Evolutionary conservation across 768 basidiomycete genomes (phyloP), one percentile per base, ranked within the genome.

Genomic region (Pisolithus marmoratus): DNA sequence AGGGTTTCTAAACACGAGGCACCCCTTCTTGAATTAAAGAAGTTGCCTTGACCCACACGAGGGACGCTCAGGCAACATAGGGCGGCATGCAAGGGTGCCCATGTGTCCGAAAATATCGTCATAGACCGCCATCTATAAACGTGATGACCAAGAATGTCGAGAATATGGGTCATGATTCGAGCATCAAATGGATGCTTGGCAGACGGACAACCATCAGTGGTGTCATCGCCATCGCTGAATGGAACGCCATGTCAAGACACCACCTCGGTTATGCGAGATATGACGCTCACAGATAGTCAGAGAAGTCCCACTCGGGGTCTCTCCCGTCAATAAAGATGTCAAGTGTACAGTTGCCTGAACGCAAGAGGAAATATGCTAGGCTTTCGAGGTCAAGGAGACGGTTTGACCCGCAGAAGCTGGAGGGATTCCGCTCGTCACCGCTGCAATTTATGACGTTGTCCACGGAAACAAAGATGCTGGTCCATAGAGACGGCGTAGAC

Each of bases 321-420:
- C 81, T 73, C 22, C 74, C 79, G 56, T 83, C 80, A 42, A 84
- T 75, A 41, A 80, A 69, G 50, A 85, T 77, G 52, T 81, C 77
- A 20, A 84, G 61, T 0, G 80, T 73, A 55, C 72, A 72, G 26
- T 69, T 72, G 17, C 71, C 66, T 4, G 83, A 83, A 20, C 77
- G 72, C 17, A 65, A 55, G 14, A 83, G 69, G 60, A 72, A 79
- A 6, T 70, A 60, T 8, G 57, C 56, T 38, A 81, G 65, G 51
- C 72, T 75, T 4, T 57, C 65, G 1, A 66, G 70, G 55, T 78
- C 70, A 12, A 76, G 14, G 47, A 44, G 23, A 19, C 41, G 9
- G 24, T 53, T 20, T 43, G 31, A 20, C 31, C 34, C 24, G 22
- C 36, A 22, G 37, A 26, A 17, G 36, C 26, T 31, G 37, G 37